Conservation (phyloP, 108 stramenopile genomes). For the Seminavis robusta region DNA sequence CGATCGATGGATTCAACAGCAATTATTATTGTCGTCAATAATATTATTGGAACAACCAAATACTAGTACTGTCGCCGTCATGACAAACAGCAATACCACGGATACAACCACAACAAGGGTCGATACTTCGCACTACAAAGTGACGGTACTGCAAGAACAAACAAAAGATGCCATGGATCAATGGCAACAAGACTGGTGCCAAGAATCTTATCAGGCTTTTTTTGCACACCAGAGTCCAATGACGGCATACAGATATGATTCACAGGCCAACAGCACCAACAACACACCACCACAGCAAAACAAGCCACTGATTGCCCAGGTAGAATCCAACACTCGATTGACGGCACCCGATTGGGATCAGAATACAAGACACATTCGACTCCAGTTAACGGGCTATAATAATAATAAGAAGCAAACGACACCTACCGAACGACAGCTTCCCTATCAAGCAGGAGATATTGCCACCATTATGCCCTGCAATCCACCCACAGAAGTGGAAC, state of each 20-base stretch:
- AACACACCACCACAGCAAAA: conserved; percentile 1
- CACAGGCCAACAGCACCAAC: neutral
- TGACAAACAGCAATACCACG: neutral
- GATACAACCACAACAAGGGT: too few species aligned
- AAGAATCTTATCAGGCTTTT: conserved; percentile 44
- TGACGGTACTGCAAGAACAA: neutral
- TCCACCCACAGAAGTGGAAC: conserved; percentile 39
- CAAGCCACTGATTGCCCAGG: conserved; percentile 36
- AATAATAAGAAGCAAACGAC: neutral
- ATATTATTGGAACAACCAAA: neutral
- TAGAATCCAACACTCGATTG: conserved; percentile 62
- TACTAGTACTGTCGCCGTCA: neutral
- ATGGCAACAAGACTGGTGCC: conserved; percentile 36
- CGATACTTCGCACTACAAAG: too few species aligned
- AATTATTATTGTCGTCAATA: conserved; percentile 24
- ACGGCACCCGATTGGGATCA: conserved; percentile 73
- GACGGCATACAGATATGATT: conserved; percentile 64
- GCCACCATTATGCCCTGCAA: conserved; percentile 71
- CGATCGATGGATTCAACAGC: conserved; percentile 65
- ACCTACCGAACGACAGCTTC: conserved; percentile 9
- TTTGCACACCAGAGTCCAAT: conserved; percentile 53
- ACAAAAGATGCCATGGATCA: conserved; percentile 17
- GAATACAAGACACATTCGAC: conserved; percentile 68
- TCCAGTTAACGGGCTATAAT: conserved; percentile 21
- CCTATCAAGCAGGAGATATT: conserved; percentile 78